phyloP scores from a whole-genome alignment of 495 filamentous ascomycete genomes.

The Aspergillus heteromorphus region DNA sequence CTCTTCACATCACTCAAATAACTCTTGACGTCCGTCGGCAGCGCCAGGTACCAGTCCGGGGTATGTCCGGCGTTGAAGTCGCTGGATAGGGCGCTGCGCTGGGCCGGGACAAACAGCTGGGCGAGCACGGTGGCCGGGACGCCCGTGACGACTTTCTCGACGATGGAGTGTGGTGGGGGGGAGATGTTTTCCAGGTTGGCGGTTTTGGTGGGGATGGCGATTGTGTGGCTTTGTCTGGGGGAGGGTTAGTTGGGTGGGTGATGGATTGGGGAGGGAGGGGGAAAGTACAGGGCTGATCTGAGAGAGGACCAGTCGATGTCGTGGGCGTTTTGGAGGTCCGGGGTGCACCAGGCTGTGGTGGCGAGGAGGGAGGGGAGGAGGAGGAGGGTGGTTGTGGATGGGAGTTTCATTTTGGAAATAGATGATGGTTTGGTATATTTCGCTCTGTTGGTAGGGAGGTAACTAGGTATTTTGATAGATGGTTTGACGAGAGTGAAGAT shows the following conservation, averaged over 20 bases:
- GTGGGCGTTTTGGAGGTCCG: background rate
- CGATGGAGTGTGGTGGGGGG: conserved; percentile 16
- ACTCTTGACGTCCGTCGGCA: conserved; percentile 18
- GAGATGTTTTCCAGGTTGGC: conserved; percentile 6
- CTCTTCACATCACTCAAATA: conserved; percentile 14
- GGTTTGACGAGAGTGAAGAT: background rate
- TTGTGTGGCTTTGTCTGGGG: background rate
- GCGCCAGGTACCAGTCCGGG: conserved; percentile 17
- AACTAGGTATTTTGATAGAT: background rate
- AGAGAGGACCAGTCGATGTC: background rate
- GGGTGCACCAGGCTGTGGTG: background rate
- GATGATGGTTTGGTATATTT: background rate
- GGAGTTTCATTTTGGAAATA: background rate
- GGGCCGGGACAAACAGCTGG: conserved; percentile 14
- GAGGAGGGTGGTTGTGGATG: background rate
- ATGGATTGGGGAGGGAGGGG: background rate
- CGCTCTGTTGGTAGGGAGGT: too few species aligned
- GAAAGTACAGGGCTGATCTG: background rate
- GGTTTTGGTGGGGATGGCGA: conserved; percentile 13
- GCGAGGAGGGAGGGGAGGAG: background rate
- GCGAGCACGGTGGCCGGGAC: conserved; percentile 18
- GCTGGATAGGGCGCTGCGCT: conserved; percentile 13
- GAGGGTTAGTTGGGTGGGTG: background rate
- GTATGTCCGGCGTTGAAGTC: conserved; percentile 16
- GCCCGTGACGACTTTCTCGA: conserved; percentile 15